Base-by-base conservation (phyloP, 2,329 filamentous ascomycete species). In the Aureobasidium sp. region DNA sequence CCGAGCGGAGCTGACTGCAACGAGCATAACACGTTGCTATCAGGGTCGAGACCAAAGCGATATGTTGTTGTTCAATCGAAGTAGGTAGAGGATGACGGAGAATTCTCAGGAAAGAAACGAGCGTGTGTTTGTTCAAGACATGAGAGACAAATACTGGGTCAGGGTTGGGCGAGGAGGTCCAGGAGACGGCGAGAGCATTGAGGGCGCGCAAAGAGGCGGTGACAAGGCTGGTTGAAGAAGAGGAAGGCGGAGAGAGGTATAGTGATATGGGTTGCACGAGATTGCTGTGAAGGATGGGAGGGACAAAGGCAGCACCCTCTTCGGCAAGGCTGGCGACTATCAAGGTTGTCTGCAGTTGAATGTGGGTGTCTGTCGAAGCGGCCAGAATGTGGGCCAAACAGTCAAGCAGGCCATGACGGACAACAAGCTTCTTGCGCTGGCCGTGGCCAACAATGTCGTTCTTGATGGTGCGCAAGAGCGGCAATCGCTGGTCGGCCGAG, bases 381-480 rank as follows among this genome's bases (percentile, higher is more conserved):
- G 74, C 73, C 43, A 88, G 74, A 57, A 84, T 73, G 39, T 79
- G 77, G 32, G 84, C 79, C 53, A 89, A 77, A 37, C 83, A 81
- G 59, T 84, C 81, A 51, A 94, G 75, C 32, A 90, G 79, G 20
- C 92, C 92, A 61, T 84, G 77, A 63, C 79, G 80, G 44, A 97
- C 81, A 79, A 87, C 92, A 62, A 84, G 76, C 75, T 93, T 88
- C 76, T 99, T 99, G 73, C 87, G 87, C 73, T 93, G 87, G 37
- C 88, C 82, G 74, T 97, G 91, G 27, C 94, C 94, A 64, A 96
- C 86, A 52, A 96, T 83, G 66, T 94, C 89, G 74, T 96, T 94
- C 78, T 96, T 97, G 34, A 99, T 78, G 46, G 81, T 79, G 66
- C 87, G 85, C 48, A 97, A 80, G 55, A 86, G 83, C 29, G 80